These are phyloP conservation scores for Thielaviopsis cerberus DNA, from an alignment of 2,329 filamentous ascomycete genomes.

Conservation along the genomic window DNA sequence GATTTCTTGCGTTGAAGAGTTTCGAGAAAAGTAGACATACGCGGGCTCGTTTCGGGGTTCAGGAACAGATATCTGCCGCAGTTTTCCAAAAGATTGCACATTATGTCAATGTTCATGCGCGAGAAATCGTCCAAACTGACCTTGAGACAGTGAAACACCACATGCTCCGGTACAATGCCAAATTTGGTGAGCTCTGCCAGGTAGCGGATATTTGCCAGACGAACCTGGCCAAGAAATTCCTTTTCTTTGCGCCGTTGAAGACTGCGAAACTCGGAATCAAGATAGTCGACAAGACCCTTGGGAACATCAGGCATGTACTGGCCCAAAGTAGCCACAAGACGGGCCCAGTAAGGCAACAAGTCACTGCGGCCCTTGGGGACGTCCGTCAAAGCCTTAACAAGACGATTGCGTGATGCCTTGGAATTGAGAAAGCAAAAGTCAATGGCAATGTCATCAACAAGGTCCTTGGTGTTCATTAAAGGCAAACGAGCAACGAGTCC, in stretches of 20 bases:
- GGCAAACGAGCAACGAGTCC: slow-evolving; percentile 73
- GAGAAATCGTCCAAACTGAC: slow-evolving; percentile 96
- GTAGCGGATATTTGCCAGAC: slow-evolving; percentile 90
- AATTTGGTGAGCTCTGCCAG: slow-evolving; percentile 95
- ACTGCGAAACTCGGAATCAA: slow-evolving; percentile 93
- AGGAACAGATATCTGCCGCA: slow-evolving; percentile 86
- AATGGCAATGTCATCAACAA: slow-evolving; percentile 77
- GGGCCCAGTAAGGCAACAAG: slow-evolving; percentile 76
- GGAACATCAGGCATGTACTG: slow-evolving; percentile 91
- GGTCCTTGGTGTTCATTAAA: slow-evolving; percentile 77
- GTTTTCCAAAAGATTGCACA: slow-evolving; percentile 87
- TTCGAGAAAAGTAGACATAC: slow-evolving; percentile 87
- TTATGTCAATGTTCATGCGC: slow-evolving; percentile 97
- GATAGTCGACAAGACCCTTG: slow-evolving; percentile 73
- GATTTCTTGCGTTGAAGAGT: slow-evolving; percentile 91
- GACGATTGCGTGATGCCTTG: slow-evolving; percentile 84
- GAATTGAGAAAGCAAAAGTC: slow-evolving; percentile 98
- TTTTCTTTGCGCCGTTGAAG: slow-evolving; percentile 93
- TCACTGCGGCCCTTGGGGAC: slow-evolving; percentile 88
- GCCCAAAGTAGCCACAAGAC: slow-evolving; percentile 78
- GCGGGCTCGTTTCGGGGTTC: slow-evolving; percentile 77
- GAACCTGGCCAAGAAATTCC: slow-evolving; percentile 86
- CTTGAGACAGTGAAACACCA: slow-evolving; percentile 96
- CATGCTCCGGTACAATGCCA: slow-evolving; percentile 90
- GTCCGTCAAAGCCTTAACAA: slow-evolving; percentile 84